Evolutionary conservation across 78 protist genomes (phyloP), one percentile per base, ranked within the genome.

Genomic region (Isochrysis galbana): DNA sequence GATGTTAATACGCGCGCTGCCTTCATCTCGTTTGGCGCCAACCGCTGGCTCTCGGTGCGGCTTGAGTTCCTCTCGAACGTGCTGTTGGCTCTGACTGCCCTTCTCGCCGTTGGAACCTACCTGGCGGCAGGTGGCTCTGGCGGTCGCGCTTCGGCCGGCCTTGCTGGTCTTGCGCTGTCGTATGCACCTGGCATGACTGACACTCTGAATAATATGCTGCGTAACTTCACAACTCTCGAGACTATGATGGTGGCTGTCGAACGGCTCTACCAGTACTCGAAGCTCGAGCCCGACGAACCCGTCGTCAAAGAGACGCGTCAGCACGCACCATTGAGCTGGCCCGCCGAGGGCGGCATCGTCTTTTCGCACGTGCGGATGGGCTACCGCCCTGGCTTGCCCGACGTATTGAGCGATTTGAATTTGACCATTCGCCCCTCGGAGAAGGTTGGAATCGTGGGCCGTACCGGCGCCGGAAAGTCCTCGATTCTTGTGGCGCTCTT

Each of bases 391-490:
- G 82, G 41, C 41, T 41, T 94, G 86, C 93, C 90, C 36, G 87
- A 34, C 0, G 96, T 95, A 38, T 91, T 97, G 42, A 41, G 67
- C 26, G 98, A 94, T 84, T 36, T 94, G 55, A 14, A 41, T 11
- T 4, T 89, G 80, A 45, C 0, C 80, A 51, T 97, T 5, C 39
- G 42, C 7, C 80, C 93, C 29, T 94, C 97, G 19, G 96, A 96
- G 94, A 96, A 94, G 95, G 80, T 97, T 22, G 98, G 98, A 48
- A 67, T 98, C 84, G 97, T 97, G 14, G 99, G 99, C 23, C 95
- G 99, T 46, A 98, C 99, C 21, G 99, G 99, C 48, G 94, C 98
- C 3, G 99, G 99, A 67, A 98, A 97, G 96, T 90, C 97, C 34
- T 72, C 94, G 34, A 69, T 97, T 42, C 74, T 95, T 11, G 84